Conservation (phyloP, 2,329 filamentous ascomycete genomes). For the Juglanconis oblonga region DNA sequence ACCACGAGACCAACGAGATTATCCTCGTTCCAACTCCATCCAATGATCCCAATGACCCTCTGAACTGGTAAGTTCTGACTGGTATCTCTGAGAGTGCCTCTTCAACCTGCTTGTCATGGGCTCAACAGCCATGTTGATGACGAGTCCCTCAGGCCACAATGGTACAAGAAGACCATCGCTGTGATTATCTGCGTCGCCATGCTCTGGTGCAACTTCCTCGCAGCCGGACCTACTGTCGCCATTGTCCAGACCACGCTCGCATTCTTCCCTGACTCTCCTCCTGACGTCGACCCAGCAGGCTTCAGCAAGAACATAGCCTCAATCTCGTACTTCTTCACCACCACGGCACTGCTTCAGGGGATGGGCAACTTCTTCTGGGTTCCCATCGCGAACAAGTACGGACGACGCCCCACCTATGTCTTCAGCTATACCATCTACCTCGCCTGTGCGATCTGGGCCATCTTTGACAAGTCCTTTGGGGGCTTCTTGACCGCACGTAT, state of each 20-base stretch:
- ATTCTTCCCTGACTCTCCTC: slow-evolving; percentile 40
- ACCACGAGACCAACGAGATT: slow-evolving; percentile 43
- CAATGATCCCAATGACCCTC: slow-evolving; percentile 48
- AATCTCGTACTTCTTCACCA: slow-evolving; percentile 52
- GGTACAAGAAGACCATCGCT: slow-evolving; percentile 49
- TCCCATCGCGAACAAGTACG: slow-evolving; percentile 43
- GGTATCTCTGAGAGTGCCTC: no score
- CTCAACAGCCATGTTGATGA: neutral
- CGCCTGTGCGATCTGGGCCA: slow-evolving; percentile 39
- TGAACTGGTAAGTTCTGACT: slow-evolving; percentile 42
- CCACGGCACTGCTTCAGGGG: slow-evolving; percentile 47
- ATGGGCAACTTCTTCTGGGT: slow-evolving; percentile 46
- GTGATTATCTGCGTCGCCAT: slow-evolving; percentile 49
- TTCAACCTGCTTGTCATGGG: neutral
- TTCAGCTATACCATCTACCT: slow-evolving; percentile 42
- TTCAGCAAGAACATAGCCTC: slow-evolving; percentile 36
- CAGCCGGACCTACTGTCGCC: slow-evolving; percentile 52
- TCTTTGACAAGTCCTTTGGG: slow-evolving; percentile 38
- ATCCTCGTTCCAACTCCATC: slow-evolving; percentile 50
- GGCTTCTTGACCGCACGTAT: slow-evolving; percentile 45
- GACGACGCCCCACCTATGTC: slow-evolving; percentile 41
- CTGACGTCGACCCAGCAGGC: slow-evolving; percentile 22
- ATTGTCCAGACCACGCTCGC: slow-evolving; percentile 44
- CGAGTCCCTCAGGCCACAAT: slow-evolving; percentile 34
- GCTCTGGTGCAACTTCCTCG: slow-evolving; percentile 55